Evolutionary conservation across 352 stramenopile genomes (phyloP), one percentile per base, ranked within the genome.

Genomic region (Aphanomyces astaci): DNA sequence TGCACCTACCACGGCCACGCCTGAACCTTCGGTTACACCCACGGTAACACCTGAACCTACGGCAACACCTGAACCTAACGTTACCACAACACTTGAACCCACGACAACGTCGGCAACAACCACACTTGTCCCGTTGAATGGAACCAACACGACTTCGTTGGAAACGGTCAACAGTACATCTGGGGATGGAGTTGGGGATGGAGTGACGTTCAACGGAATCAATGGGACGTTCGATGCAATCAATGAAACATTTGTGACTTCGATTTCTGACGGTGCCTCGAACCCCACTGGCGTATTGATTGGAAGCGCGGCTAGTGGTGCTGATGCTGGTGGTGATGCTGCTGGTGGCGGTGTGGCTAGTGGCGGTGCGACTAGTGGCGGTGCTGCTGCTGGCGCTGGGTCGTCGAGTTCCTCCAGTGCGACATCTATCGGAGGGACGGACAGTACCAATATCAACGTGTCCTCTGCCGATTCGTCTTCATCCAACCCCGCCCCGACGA

Each of bases 1-100:
- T 22, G 55, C 40, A 24, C 48, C 31, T n/a, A 0, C 24, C 7
- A 43, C 62, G 11, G 36, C 62, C 19, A 67, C 60, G 22, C 45
- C 43, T 27, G 56, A 64, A 31, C n/a, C 60, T n/a, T 59, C 19
- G 13, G 22, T 56, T 56, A 40, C 57, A 66, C 31, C 32, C 54
- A 24, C 4, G 13, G 17, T 51, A n/a, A 19, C 57, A 66, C 54
- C 36, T 17, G 39, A 15, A 66, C 60, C 11, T 25, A 55, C 22
- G 11, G n/a, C 60, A 17, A 24, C 7, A 57, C 24, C 27, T 17
- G 39, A 11, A 59, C 60, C n/a, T n/a, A n/a, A n/a, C n/a, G n/a
- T n/a, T 7, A 15, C 36, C 36, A 43, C 36, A 43, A 43, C 36
- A 7, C 15, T 43, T 7, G 36, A 43, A 43, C 36, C 36, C 15